Base-by-base conservation (phyloP, 345 rosid genomes). In the Arabis alpina region DNA sequence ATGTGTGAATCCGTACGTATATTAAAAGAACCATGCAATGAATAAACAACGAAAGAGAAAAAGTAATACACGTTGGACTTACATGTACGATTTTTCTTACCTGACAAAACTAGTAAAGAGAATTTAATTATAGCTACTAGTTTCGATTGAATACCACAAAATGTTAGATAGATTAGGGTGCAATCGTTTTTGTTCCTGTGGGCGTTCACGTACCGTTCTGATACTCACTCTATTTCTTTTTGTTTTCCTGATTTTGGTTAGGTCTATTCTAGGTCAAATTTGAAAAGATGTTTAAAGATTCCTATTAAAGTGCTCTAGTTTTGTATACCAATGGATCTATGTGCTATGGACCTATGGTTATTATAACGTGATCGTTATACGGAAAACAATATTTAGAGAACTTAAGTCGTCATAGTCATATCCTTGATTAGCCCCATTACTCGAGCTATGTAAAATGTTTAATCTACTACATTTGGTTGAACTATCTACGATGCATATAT, bases 71-170 rank as follows among this genome's bases (percentile, higher is more conserved):
- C 45, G 60, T 37, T 45, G 53, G 79, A 32, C 27, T 14, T 16
- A n/a, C 23, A 19, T 40, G 73, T 61, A 69, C 49, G 66, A 32
- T 30, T 69, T 42, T 54, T 62, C 41, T 48, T 49, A 58, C 65
- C 40, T 61, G 64, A 63, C 61, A 69, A 75, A 69, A 47, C 64
- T 45, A 36, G 3, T 36, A 44, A 44, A 47, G 44, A 45, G 39
- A 53, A 50, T 74, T 50, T 36, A 36, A 36, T 8, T 25, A 52
- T 28, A 62, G 70, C 70, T 37, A 61, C 51, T 75, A 56, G 60
- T 48, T 76, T 76, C 30, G 49, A 30, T 42, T 49, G n/a, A 55
- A 69, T 63, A 76, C 71, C 70, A 55, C 42, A 70, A 11, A 40
- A 10, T 41, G 61, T 63, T 76, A 10, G 71, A 61, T 63, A 49